Base-by-base conservation (phyloP, 192 early-diverging fungal species). In the Entophlyctis luteolus region DNA sequence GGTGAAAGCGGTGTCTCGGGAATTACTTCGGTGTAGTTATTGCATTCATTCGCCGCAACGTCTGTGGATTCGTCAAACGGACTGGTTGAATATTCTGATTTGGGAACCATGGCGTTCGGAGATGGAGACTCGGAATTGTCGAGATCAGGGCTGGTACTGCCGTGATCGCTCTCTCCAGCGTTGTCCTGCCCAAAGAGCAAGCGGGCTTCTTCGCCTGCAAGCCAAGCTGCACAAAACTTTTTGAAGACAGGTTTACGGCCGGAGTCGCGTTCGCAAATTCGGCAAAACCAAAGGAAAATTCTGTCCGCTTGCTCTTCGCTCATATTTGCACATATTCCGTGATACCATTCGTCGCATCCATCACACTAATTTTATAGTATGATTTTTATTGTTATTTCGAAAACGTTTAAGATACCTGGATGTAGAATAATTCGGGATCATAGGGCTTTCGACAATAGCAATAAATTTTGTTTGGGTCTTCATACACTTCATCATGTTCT, bases 311-410 rank as follows among this genome's bases (percentile, higher is more conserved):
- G 55, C 25, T 60, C 57, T 37, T 70, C 68, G 18, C 53, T 70
- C 32, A 70, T 59, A 2, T 70, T 59, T 16, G 68, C 68, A 46
- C 68, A 70, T 37, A 53, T 52, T 49, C 68, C 68, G 38, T 70
- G 68, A 37, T 35, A 70, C 68, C 68, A 70, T 53, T 70, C 68
- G 47, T 70, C 68, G 38, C 68, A 70, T 1, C 58, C 58, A 36
- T 70, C 68, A 46, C 68, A 70, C 59, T 34, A 39, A 20, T 4
- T 20, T 1, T 27, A 23, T 31, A 14, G 27, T 18, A 36, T 27
- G 32, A 28, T 0, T 28, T 25, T 50, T 10, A 65, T 46, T 8
- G 25, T 35, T n/a, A 29, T 37, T 27, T 38, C 10, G 12, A 5
- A 29, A 54, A 56, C 6, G 29, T n/a, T 20, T 12, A 56, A 23